Base-by-base conservation (phyloP, 768 basidiomycete genomes). In the Hebeloma cylindrosporum region DNA sequence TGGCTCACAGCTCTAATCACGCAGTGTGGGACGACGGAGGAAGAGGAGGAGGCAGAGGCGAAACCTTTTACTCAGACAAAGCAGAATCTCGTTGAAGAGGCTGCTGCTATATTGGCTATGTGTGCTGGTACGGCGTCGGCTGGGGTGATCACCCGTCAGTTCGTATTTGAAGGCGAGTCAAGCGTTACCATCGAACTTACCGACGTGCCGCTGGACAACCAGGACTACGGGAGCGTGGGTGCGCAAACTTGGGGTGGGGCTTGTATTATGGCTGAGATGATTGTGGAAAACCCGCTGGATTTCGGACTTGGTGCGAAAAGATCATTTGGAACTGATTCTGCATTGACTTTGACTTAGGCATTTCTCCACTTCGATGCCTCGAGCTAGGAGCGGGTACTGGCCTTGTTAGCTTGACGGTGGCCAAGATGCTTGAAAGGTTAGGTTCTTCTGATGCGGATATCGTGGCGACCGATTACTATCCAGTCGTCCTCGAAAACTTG, bases 161-260 rank as follows among this genome's bases (percentile, higher is more conserved):
- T 85, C 49, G 56, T 59, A 0, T 85, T 89, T 32, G 33, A 48
- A 33, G 48, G 56, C 18, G 45, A 54, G 21, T 36, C 41, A 9
- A 7, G 5, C 54, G 49, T 74, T 8, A 49, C 64, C 8, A 65
- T 86, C 8, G 58, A 68, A 40, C 55, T 93, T 37, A 80, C 70
- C 22, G 91, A 93, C 60, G 74, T 82, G 2, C 79, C 87, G 2
- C 64, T 91, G 31, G 76, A 82, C 38, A 82, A 87, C 43, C 66
- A 73, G n/a, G 84, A 88, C 52, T 83, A 80, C 50, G 66, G 70
- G 9, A 85, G 82, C 43, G 80, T 91, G 13, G 91, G 91, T 1
- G 82, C 88, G 20, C 91, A 93, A 65, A 93, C 90, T 0, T 94
- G 91, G 92, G 90, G 89, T 3, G 80, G 85, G 7, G 85, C 88